Conservation (phyloP, 306 rosid species). For the Cucurbita ficifolia region DNA sequence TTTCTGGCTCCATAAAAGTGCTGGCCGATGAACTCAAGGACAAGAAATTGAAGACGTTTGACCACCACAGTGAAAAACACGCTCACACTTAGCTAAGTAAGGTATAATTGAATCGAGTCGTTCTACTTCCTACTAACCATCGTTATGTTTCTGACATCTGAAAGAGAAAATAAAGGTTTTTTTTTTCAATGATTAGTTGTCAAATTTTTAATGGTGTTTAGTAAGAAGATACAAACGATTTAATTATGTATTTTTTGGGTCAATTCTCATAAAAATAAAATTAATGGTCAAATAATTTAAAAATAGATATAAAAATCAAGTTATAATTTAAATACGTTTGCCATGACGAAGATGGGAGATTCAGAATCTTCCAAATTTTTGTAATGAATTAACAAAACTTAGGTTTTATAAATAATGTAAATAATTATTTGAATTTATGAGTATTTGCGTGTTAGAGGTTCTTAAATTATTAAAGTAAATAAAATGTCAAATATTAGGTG, state of each 20-base stretch:
- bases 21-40: slow-evolving; percentile 54
- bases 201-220: background rate
- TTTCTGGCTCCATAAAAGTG: slow-evolving; percentile 54
- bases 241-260: background rate
- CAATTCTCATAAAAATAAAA: too few species aligned
- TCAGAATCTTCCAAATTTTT: background rate
- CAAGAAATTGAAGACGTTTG: slow-evolving; percentile 3
- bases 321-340: background rate
- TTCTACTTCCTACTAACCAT: background rate
- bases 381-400: too few species aligned
- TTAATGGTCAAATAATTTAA: background rate
- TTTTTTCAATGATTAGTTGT: background rate
- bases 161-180: too few species aligned
- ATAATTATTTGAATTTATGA: background rate
- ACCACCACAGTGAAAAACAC: too few species aligned
- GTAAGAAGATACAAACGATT: background rate
- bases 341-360: background rate
- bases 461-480: background rate
- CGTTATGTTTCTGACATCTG: background rate
- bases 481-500: background rate
- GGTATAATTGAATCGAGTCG: background rate
- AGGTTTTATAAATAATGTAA: background rate
- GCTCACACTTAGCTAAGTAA: too few species aligned
- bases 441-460: background rate
- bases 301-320: background rate